Base-by-base conservation (phyloP, 768 basidiomycete genomes). In the Tricholoma flavovirens region DNA sequence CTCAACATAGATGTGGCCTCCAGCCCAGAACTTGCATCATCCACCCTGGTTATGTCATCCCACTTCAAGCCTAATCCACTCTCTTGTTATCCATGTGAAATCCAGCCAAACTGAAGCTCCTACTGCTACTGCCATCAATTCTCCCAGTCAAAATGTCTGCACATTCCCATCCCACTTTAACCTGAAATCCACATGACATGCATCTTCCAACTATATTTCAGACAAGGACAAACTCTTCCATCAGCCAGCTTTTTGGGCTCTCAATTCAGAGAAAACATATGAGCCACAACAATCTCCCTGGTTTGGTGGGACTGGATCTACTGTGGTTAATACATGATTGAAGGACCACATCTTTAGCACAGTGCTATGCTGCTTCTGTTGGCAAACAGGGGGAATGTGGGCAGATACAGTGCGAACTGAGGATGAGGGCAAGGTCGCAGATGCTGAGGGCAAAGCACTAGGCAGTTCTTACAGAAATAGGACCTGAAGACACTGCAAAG, bases 291-390 rank as follows among this genome's bases (percentile, higher is more conserved):
- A 75, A 17, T 75, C 77, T 11, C 79, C 79, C 46, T 81, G 80
- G 76, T 93, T 93, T 62, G 91, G 88, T 32, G 96, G 95, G 2
- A 90, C 87, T 2, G 96, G 96, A 1, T 92, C 90, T 14, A 98
- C 97, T 5, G 81, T 86, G 53, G 94, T 98, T 57, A 98, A 99
- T 69, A 93, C 89, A 36, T 90, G 84, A 68, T 75, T 99, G 56
- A 95, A 94, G 71, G 94, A 98, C 65, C 93, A 96, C 63, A 93
- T 99, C 46, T 96, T 99, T 67, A 89, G 83, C 58, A 89, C 90
- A 15, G 84, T 98, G 29, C 75, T 98, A 59, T 83, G 86, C 49
- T 79, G 90, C 56, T 82, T 93, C 56, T 78, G 81, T 36, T 80
- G 83, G 60, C 81, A 81, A 32, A 72, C 74, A 9, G 75, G 70